A percentile compares a stretch with the other conserved stretches of the same genome.
phyloP scores from a whole-genome alignment of 495 filamentous ascomycete genomes.

The Aspergillus nidulans region DNA sequence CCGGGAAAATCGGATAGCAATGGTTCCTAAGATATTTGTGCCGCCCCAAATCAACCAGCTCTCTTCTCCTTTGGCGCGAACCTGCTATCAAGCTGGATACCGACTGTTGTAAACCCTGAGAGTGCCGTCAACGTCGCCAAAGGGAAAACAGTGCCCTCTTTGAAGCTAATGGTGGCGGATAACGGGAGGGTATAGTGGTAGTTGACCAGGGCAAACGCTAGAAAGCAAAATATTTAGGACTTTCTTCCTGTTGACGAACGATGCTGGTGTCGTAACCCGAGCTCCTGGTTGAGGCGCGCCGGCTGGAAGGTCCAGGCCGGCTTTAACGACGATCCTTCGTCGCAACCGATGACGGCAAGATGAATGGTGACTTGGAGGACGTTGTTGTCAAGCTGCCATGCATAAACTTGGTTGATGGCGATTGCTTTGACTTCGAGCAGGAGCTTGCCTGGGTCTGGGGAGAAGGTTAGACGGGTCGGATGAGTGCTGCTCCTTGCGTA shows the following conservation, averaged over 20 bases:
- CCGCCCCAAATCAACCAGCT: conserved; percentile 49
- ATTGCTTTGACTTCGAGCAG: conserved; percentile 15
- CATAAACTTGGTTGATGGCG: conserved; percentile 46
- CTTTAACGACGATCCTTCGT: conserved; percentile 33
- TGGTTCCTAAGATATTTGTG: conserved; percentile 39
- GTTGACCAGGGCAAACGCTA: conserved; percentile 31
- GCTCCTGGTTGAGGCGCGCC: conserved; percentile 28
- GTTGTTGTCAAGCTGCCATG: conserved; percentile 29
- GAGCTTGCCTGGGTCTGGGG: conserved; percentile 1
- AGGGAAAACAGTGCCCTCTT: conserved; percentile 37
- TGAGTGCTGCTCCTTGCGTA: neutral
- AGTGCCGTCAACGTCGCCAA: conserved; percentile 29
- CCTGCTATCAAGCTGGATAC: conserved; percentile 26
- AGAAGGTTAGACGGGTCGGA: neutral
- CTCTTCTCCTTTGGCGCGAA: conserved; percentile 25
- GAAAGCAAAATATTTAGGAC: conserved; percentile 37
- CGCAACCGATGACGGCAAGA: conserved; percentile 39
- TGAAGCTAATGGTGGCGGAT: conserved; percentile 32
- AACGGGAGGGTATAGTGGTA: conserved; percentile 23
- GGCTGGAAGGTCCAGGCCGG: conserved; percentile 30
- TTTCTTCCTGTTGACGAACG: conserved; percentile 24
- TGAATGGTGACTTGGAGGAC: conserved; percentile 24
- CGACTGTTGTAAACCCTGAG: conserved; percentile 25
- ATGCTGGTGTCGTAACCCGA: conserved; percentile 31
- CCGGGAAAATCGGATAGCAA: conserved; percentile 39